A percentile compares a stretch with the other conserved stretches of the same genome.
These are phyloP conservation scores for Lecanosticta acicola DNA, from an alignment of 2,329 filamentous ascomycete genomes.

Conservation along the genomic window DNA sequence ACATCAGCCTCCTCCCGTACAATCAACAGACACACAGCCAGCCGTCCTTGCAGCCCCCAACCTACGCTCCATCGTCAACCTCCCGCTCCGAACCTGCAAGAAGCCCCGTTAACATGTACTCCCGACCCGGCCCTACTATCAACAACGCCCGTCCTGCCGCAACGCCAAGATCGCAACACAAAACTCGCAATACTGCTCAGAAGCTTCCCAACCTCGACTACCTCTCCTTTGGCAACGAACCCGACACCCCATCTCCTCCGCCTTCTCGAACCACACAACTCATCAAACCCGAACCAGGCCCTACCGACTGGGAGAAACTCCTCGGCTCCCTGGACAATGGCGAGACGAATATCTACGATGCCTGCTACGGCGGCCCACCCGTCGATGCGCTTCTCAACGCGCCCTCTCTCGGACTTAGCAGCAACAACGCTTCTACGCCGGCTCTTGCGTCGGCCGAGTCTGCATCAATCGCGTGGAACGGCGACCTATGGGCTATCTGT, in stretches of 20 bases:
- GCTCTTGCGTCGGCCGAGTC: conserved; percentile 11
- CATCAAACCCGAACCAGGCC: conserved; percentile 40
- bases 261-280: conserved; percentile 20
- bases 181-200: conserved; percentile 4
- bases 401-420: conserved; percentile 37
- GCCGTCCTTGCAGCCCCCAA: conserved; percentile 41
- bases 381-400: conserved; percentile 39
- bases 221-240: conserved; percentile 42
- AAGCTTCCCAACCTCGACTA: conserved; percentile 42
- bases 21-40: conserved; percentile 44
- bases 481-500: conserved; percentile 30
- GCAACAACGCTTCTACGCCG: conserved; percentile 20
- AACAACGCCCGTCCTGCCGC: conserved; percentile 23
- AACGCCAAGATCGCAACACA: conserved; percentile 16
- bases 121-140: conserved; percentile 24
- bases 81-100: conserved; percentile 45
- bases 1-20: conserved; percentile 44
- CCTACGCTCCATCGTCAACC: conserved; percentile 39
- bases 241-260: conserved; percentile 15
- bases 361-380: conserved; percentile 66
- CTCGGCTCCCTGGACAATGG: conserved; percentile 75
- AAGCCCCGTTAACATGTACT: conserved; percentile 36
- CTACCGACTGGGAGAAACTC: conserved; percentile 76
- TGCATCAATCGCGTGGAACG: conserved; percentile 18
- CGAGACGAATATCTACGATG: conserved; percentile 76